These are phyloP conservation scores for Neoarthrinium moseri DNA, from an alignment of 2,329 filamentous ascomycete species.

Conservation along the genomic window DNA sequence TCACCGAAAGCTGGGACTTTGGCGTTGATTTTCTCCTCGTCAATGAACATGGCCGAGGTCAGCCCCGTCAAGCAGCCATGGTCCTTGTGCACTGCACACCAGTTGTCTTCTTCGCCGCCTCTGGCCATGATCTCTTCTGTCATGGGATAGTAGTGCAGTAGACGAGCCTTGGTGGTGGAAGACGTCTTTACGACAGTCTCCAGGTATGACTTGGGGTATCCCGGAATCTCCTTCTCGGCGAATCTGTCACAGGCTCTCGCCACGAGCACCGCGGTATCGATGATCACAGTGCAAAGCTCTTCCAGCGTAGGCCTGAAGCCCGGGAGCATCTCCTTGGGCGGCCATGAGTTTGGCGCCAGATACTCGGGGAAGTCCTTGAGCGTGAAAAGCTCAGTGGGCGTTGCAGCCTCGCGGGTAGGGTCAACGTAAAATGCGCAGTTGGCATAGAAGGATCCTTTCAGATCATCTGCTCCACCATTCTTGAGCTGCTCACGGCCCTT, in stretches of 20 bases:
- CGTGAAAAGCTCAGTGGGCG: conserved; percentile 57
- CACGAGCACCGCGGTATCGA: conserved; percentile 85
- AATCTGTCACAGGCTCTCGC: conserved; percentile 88
- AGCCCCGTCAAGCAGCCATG: conserved; percentile 92
- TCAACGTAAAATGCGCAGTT: conserved; percentile 79
- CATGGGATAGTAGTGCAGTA: conserved; percentile 89
- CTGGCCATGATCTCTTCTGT: conserved; percentile 32
- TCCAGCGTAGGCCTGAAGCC: conserved; percentile 75
- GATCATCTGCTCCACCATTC: conserved; percentile 73
- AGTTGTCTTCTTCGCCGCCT: conserved; percentile 70
- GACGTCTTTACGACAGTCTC: conserved; percentile 85
- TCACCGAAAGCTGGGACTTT: conserved; percentile 35
- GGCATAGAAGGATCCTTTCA: conserved; percentile 82
- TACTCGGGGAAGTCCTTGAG: conserved; percentile 77
- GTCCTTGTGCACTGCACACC: conserved; percentile 90
- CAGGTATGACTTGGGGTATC: conserved; percentile 75
- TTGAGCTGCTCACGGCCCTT: conserved; percentile 79
- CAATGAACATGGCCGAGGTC: conserved; percentile 94
- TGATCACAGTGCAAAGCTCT: conserved; percentile 77
- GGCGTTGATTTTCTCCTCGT: conserved; percentile 56
- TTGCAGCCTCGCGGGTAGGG: conserved; percentile 58
- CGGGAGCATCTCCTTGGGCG: conserved; percentile 63
- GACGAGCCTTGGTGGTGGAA: conserved; percentile 83
- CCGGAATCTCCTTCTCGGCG: conserved; percentile 73
- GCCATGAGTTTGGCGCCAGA: conserved; percentile 89